Percentiles rank a stretch among this genome's conserved stretches.
phyloP scores from a whole-genome alignment of 1,284 basidiomycete genomes.

The Pseudozyma tsukubaensis region DNA sequence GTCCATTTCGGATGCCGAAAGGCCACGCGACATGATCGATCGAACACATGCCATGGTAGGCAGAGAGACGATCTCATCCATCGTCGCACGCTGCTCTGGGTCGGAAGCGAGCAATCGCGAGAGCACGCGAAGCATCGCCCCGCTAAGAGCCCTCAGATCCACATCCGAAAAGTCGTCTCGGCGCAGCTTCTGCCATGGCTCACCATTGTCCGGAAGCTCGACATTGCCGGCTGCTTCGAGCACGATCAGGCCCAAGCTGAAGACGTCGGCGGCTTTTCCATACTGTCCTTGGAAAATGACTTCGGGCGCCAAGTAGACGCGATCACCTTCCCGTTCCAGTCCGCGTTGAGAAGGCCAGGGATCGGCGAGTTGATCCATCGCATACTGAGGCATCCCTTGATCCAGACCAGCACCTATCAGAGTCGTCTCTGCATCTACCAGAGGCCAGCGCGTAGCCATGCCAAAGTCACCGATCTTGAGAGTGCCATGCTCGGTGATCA shows the following conservation, averaged over 20 bases:
- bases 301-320: constrained; percentile 98
- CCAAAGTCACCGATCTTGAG: constrained; percentile 99
- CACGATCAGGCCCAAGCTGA: constrained; percentile 94
- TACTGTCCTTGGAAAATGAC: constrained; percentile 86
- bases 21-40: constrained; percentile 53
- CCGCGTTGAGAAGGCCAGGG: constrained; percentile 24
- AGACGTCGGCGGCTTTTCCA: constrained; percentile 93
- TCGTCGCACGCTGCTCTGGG: constrained; percentile 52
- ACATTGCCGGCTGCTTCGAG: constrained; percentile 96
- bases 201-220: constrained; percentile 94
- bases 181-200: constrained; percentile 92
- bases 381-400: constrained; percentile 11
- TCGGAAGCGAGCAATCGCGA: constrained; percentile 51
- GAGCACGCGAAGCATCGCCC: constrained; percentile 61
- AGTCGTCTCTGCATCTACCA: constrained; percentile 55
- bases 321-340: constrained; percentile 88
- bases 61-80: constrained; percentile 51
- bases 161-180: constrained; percentile 92
- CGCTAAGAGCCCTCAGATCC: constrained; percentile 75
- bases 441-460: constrained; percentile 67
- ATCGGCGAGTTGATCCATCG: constrained; percentile 22
- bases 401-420: constrained; percentile 59
- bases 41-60: constrained; percentile 57
- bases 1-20: constrained; percentile 60
- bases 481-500: constrained; percentile 86